Percentiles rank a stretch among this genome's conserved stretches.
Conservation (phyloP, 257 asterid species). For the Orobanche coerulescens region DNA sequence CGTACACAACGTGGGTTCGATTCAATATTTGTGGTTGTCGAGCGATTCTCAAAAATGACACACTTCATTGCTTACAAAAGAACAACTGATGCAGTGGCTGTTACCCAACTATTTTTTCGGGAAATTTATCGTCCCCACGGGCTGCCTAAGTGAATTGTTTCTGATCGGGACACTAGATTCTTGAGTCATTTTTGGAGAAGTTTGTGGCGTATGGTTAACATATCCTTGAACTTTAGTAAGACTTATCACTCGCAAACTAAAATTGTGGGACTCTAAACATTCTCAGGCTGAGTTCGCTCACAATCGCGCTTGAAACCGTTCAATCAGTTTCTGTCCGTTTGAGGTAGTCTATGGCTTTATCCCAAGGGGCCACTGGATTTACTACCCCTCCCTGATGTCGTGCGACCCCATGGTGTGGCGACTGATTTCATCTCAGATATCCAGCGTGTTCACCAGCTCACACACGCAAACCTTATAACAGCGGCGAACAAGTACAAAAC, state of each 20-base stretch:
- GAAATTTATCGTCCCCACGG: no score
- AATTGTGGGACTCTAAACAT: not conserved
- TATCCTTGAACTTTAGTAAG: not conserved
- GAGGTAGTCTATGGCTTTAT: not conserved
- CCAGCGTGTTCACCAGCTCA: no score
- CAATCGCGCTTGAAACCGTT: not conserved
- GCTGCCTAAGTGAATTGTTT: no score
- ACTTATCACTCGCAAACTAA: not conserved
- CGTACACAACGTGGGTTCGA: no score
- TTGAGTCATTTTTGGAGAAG: not conserved
- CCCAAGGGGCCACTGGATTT: not conserved
- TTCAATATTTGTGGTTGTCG: no score
- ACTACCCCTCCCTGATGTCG: not conserved
- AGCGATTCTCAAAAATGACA: no score
- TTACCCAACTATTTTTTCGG: no score
- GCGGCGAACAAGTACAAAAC: no score
- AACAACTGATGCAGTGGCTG: no score
- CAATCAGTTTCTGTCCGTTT: not conserved
- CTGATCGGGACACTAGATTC: not conserved
- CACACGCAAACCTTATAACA: no score
- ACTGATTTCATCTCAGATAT: not conserved
- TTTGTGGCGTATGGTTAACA: not conserved
- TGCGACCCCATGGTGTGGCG: not conserved
- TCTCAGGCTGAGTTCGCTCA: not conserved
- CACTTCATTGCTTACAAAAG: no score